These are phyloP conservation scores for Elaeis oleifera DNA, from an alignment of 202 grass and related monocot genomes.

Conservation along the genomic window DNA sequence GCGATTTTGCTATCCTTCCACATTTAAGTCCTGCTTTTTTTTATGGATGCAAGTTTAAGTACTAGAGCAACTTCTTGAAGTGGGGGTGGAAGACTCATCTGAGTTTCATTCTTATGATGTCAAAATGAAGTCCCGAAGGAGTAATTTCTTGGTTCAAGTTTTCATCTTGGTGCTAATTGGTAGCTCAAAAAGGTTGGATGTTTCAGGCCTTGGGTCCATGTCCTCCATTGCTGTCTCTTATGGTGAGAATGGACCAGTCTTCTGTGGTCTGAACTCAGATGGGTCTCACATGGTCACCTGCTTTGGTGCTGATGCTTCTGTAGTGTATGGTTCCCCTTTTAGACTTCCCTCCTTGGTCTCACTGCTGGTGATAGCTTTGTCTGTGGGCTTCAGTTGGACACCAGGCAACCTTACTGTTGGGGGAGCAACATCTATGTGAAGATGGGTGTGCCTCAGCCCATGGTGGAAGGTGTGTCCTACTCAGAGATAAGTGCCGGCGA, in stretches of 20 bases:
- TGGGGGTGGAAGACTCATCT: too few species aligned
- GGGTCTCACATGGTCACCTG: slow-evolving; percentile 80
- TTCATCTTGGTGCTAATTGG: slow-evolving; percentile 28
- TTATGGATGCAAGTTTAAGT: too few species aligned
- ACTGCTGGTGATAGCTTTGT: slow-evolving; percentile 88
- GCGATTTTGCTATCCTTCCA: too few species aligned
- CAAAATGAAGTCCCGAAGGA: slow-evolving; percentile 27
- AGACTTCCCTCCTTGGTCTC: slow-evolving; percentile 61
- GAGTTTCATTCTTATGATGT: too few species aligned
- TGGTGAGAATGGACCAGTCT: slow-evolving; percentile 87
- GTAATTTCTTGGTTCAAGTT: slow-evolving; percentile 18
- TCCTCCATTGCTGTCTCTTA: slow-evolving; percentile 93
- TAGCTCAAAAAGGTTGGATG: slow-evolving; percentile 21
- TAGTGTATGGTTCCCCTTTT: slow-evolving; percentile 70
- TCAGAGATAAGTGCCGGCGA: slow-evolving; percentile 89
- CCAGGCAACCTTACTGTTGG: slow-evolving; percentile 96
- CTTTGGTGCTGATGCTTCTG: slow-evolving; percentile 76
- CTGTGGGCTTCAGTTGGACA: slow-evolving; percentile 77
- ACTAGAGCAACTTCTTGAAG: too few species aligned
- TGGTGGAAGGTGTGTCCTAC: slow-evolving; percentile 67
- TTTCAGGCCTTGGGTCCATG: slow-evolving; percentile 73
- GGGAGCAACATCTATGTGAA: slow-evolving; percentile 91
- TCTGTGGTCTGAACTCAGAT: slow-evolving; percentile 77
- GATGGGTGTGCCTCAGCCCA: slow-evolving; percentile 92
- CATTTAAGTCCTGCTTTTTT: too few species aligned